Conservation (phyloP, 2,329 filamentous ascomycete genomes). For the Leptoxyphium fumago region DNA sequence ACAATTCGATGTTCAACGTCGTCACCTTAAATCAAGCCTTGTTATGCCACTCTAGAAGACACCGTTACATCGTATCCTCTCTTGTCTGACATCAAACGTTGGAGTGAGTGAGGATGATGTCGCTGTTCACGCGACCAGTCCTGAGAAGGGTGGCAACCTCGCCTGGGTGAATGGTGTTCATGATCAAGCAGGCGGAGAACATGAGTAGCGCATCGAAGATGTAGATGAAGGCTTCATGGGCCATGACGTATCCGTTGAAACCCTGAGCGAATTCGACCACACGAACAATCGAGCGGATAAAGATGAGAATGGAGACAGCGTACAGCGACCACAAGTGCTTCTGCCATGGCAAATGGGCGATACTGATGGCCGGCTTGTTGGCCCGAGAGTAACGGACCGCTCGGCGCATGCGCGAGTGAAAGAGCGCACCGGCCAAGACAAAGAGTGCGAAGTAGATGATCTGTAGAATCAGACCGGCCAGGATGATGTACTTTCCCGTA, state of each 20-base stretch:
- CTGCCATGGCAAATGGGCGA: slow-evolving; percentile 18
- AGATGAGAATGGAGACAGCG: slow-evolving; percentile 28
- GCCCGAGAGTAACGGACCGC: too few species aligned
- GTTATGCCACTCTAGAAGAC: too few species aligned
- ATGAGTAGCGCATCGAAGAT: slow-evolving; percentile 15
- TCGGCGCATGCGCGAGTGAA: slow-evolving; percentile 13
- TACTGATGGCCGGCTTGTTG: slow-evolving; percentile 7
- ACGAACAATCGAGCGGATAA: slow-evolving; percentile 35
- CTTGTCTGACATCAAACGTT: too few species aligned
- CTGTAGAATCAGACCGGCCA: slow-evolving; percentile 36
- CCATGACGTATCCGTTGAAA: slow-evolving; percentile 28
- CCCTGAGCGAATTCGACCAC: slow-evolving; percentile 35
- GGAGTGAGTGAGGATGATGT: too few species aligned
- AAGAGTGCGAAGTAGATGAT: slow-evolving; percentile 38
- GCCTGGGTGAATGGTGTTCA: slow-evolving; percentile 12
- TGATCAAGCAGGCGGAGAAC: slow-evolving; percentile 8
- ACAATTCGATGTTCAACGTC: too few species aligned
- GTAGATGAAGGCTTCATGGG: slow-evolving; percentile 28
- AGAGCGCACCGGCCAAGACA: slow-evolving; percentile 20
- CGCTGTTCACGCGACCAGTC: not conserved
- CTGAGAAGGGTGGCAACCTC: slow-evolving; percentile 5
- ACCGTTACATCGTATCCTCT: too few species aligned
- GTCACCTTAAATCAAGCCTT: too few species aligned
- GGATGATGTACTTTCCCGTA: slow-evolving; percentile 29
- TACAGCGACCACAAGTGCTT: slow-evolving; percentile 31